phyloP scores from a whole-genome alignment of 352 stramenopile genomes.

The Blastocystis sp. region DNA sequence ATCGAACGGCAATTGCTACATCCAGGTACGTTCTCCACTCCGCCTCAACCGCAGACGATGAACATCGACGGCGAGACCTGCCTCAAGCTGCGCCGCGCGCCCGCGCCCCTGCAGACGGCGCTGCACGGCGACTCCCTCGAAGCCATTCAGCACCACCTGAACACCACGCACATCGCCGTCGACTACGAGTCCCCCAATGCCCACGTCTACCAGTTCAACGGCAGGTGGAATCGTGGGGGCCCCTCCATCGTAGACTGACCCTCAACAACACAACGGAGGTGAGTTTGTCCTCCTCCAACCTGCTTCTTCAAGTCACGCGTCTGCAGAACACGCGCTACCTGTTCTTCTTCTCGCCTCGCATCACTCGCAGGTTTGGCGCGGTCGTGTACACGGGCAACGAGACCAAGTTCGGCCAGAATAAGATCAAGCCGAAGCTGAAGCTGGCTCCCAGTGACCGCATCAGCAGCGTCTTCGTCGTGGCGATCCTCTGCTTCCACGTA shows the following conservation, averaged over 20 bases:
- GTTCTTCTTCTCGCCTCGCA: constrained; percentile 69
- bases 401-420: constrained; percentile 85
- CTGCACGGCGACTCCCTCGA: constrained; percentile 70
- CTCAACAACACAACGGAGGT: not conserved
- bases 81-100: constrained; percentile 81
- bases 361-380: constrained; percentile 73
- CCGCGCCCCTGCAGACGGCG: constrained; percentile 76
- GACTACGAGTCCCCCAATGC: constrained; percentile 75
- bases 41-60: constrained; percentile 77
- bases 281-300: constrained; percentile 62
- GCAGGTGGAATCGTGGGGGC: constrained; percentile 67
- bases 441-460: constrained; percentile 77
- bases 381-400: constrained; percentile 84
- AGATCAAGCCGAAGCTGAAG: constrained; percentile 78
- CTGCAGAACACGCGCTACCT: constrained; percentile 84
- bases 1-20: constrained; percentile 74
- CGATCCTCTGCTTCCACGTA: constrained; percentile 79
- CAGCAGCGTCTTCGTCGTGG: constrained; percentile 79
- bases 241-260: not conserved
- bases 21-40: not conserved
- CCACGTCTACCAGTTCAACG: constrained; percentile 83
- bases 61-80: constrained; percentile 86
- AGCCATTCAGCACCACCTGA: constrained; percentile 70
- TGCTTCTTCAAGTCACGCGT: constrained; percentile 84
- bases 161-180: not conserved